Conservation (phyloP, 176 grass and related monocot genomes). For the Paspalum notatum region DNA sequence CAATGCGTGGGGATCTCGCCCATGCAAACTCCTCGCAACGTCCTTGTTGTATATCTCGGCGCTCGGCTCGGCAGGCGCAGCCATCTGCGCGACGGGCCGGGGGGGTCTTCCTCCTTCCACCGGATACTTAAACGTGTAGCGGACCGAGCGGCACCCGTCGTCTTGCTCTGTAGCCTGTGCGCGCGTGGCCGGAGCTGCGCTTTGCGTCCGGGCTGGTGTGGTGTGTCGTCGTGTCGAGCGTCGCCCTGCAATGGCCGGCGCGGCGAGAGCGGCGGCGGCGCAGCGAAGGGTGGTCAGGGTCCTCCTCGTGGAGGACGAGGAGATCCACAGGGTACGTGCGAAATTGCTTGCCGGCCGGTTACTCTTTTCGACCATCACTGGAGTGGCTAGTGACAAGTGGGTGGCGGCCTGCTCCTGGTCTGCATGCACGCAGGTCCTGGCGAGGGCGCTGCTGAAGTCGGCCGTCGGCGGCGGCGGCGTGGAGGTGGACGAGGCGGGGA, state of each 20-base stretch:
- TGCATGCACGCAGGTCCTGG: constrained; percentile 43
- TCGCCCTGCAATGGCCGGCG: neutral
- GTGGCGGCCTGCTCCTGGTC: too few relatives aligned
- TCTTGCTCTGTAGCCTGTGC: too few relatives aligned
- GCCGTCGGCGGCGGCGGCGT: constrained; percentile 16
- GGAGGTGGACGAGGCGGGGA: constrained; percentile 46
- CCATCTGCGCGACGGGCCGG: neutral
- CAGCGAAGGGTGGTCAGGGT: constrained; percentile 37
- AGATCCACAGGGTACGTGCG: constrained; percentile 43
- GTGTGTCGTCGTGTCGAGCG: neutral
- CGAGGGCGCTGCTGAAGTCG: constrained; percentile 39
- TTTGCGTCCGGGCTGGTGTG: neutral
- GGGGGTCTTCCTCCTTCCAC: too few relatives aligned
- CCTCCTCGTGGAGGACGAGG: constrained; percentile 64
- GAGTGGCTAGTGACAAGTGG: too few relatives aligned
- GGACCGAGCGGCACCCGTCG: neutral
- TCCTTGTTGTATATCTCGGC: neutral
- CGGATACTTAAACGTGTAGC: neutral
- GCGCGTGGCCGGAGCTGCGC: neutral
- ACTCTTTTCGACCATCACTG: too few relatives aligned
- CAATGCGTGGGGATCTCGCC: constrained; percentile 26
- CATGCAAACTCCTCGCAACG: constrained; percentile 18
- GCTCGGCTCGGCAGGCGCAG: neutral
- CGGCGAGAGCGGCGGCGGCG: too few relatives aligned
- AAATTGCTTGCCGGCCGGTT: neutral